These are phyloP conservation scores for Cystobasidium pallidum DNA, from an alignment of 1,284 basidiomycete species.

Conservation along the genomic window DNA sequence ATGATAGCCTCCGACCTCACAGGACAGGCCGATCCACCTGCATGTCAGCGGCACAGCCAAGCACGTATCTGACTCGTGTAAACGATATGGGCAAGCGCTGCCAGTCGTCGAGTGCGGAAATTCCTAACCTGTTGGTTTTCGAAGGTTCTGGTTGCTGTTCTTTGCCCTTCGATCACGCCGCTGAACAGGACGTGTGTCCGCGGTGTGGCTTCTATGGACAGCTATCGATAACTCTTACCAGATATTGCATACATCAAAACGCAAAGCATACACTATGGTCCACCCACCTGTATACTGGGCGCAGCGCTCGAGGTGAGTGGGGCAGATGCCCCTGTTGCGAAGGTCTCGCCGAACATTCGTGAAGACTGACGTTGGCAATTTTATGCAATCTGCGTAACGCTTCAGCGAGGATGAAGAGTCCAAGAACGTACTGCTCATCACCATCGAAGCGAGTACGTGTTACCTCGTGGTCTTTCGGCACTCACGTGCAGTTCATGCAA, in stretches of 20 bases:
- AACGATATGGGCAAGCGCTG: too few species aligned
- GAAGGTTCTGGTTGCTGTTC: conserved; percentile 14
- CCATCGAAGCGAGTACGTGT: conserved; percentile 38
- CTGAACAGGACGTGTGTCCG: neutral
- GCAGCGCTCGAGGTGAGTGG: conserved; percentile 31
- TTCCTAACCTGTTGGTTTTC: too few species aligned
- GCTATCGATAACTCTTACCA: neutral
- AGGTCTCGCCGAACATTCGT: conserved; percentile 13
- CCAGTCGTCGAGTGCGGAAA: too few species aligned
- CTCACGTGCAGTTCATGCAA: neutral
- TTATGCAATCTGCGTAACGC: neutral
- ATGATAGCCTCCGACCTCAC: too few species aligned
- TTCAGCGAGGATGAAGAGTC: conserved; percentile 43
- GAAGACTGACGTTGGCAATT: conserved; percentile 20
- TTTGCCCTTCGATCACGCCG: neutral
- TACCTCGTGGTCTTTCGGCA: neutral
- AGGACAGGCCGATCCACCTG: too few species aligned
- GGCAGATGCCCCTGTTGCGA: neutral
- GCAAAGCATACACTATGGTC: neutral
- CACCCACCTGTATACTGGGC: conserved; percentile 33
- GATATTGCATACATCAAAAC: neutral
- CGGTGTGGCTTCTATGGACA: neutral
- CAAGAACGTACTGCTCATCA: conserved; percentile 42
- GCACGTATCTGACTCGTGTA: too few species aligned
- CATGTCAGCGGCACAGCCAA: too few species aligned